Percentiles rank a stretch among this genome's conserved stretches.
phyloP scores from a whole-genome alignment of 306 rosid species.

The Dalbergia oliveri region DNA sequence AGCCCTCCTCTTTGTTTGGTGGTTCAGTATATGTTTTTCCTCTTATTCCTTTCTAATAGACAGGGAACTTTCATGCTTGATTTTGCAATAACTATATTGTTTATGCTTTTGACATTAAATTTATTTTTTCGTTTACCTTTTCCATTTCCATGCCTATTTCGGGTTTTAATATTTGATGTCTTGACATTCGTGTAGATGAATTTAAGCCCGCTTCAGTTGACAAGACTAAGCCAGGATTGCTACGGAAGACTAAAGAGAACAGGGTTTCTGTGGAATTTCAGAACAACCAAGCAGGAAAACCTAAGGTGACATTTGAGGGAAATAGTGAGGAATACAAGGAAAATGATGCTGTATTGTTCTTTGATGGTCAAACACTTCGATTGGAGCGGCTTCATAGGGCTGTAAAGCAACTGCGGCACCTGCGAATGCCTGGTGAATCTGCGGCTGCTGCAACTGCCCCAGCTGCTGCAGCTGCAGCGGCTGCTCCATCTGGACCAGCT shows the following conservation, averaged over 20 bases:
- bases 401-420: conserved; percentile 85
- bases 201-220: conserved; percentile 95
- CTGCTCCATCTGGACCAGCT: conserved; percentile 54
- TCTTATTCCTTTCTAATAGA: conserved; percentile 29
- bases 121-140: background rate
- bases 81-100: background rate
- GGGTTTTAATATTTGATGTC: conserved; percentile 28
- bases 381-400: conserved; percentile 83
- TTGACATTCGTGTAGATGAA: conserved; percentile 67
- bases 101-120: background rate
- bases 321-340: conserved; percentile 87
- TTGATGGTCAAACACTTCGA: conserved; percentile 80
- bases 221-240: conserved; percentile 73
- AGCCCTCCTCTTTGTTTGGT: conserved; percentile 17
- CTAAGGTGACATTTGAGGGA: conserved; percentile 90
- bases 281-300: conserved; percentile 89
- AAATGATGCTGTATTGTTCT: conserved; percentile 86
- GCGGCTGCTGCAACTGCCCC: conserved; percentile 49
- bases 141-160: background rate
- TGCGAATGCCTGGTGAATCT: conserved; percentile 86
- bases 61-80: conserved; percentile 8
- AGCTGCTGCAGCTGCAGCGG: conserved; percentile 31
- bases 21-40: background rate
- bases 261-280: conserved; percentile 86
- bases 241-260: conserved; percentile 85